phyloP scores from a whole-genome alignment of 352 stramenopile genomes.

The Phytophthora syringae region DNA sequence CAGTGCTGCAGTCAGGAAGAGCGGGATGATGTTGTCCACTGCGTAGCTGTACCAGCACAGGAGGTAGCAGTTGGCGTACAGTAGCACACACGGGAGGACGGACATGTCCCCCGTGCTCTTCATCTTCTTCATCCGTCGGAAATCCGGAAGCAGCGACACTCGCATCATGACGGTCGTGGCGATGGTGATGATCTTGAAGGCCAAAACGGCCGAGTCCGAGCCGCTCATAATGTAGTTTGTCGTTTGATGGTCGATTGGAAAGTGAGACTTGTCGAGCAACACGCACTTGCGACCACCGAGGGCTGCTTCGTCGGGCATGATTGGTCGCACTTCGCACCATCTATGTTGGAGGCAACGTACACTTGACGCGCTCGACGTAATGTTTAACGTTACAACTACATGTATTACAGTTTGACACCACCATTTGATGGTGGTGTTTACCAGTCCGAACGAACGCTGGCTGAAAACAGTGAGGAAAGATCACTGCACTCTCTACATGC shows the following conservation, averaged over 20 bases:
- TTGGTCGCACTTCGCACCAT: conserved; percentile 28
- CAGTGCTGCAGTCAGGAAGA: conserved; percentile 45
- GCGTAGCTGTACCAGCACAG: conserved; percentile 51
- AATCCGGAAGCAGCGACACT: conserved; percentile 40
- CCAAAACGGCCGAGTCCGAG: conserved; percentile 15
- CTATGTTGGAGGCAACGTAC: conserved; percentile 10
- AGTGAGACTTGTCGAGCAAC: conserved; percentile 11
- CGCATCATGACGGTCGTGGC: conserved; percentile 43
- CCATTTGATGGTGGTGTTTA: no score
- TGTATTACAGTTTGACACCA: no score
- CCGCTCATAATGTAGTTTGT: conserved; percentile 1
- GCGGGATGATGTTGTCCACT: conserved; percentile 49
- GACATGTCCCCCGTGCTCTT: conserved; percentile 41
- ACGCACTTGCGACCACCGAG: not conserved
- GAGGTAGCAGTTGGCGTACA: conserved; percentile 41
- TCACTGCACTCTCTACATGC: conserved; percentile 3
- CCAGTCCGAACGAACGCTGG: conserved; percentile 1
- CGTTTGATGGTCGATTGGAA: conserved; percentile 5
- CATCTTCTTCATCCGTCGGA: conserved; percentile 38
- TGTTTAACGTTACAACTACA: no score
- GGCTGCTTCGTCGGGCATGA: conserved; percentile 19
- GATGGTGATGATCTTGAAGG: conserved; percentile 33
- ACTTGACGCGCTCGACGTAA: conserved; percentile 3
- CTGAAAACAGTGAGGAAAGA: not conserved
- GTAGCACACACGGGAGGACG: conserved; percentile 35